Evolutionary conservation across 768 basidiomycete species (phyloP).

Genomic region (Lactarius quietus): DNA sequence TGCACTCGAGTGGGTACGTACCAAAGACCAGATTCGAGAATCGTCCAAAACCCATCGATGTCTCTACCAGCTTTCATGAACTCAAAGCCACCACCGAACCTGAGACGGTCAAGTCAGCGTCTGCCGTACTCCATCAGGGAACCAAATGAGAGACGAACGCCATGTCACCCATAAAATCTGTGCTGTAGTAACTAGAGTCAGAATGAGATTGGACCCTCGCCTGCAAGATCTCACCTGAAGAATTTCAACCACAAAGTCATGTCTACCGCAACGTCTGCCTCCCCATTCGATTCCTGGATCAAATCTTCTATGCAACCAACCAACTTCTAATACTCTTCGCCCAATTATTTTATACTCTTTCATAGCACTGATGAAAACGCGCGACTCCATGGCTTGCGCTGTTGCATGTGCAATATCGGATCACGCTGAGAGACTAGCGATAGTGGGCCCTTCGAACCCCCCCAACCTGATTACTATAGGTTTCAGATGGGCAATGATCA

Average conservation of each 20-base stretch:
- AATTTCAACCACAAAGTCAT: constrained; percentile 38
- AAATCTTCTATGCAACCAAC: constrained; percentile 36
- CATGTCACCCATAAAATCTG: constrained; percentile 44
- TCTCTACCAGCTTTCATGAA: not conserved
- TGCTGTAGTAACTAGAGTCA: constrained; percentile 29
- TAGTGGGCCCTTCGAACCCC: not conserved
- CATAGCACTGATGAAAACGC: constrained; percentile 41
- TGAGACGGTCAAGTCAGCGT: not conserved
- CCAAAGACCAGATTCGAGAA: not conserved
- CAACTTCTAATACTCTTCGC: constrained; percentile 37
- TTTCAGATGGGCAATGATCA: not conserved
- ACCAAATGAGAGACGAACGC: constrained; percentile 29
- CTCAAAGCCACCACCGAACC: constrained; percentile 1
- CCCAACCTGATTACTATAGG: not conserved
- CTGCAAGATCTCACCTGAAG: constrained; percentile 36
- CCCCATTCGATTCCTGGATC: constrained; percentile 20
- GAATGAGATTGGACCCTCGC: not conserved
- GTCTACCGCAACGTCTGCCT: constrained; percentile 28
- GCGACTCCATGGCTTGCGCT: not conserved
- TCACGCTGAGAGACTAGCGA: not conserved
- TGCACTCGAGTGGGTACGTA: not conserved
- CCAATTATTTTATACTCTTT: constrained; percentile 43
- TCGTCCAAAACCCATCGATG: not conserved
- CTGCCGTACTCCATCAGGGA: not conserved
- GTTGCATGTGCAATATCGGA: not conserved